Evolutionary conservation across 208 protist species (phyloP).

Genomic region (Crithidia acanthocephali): DNA sequence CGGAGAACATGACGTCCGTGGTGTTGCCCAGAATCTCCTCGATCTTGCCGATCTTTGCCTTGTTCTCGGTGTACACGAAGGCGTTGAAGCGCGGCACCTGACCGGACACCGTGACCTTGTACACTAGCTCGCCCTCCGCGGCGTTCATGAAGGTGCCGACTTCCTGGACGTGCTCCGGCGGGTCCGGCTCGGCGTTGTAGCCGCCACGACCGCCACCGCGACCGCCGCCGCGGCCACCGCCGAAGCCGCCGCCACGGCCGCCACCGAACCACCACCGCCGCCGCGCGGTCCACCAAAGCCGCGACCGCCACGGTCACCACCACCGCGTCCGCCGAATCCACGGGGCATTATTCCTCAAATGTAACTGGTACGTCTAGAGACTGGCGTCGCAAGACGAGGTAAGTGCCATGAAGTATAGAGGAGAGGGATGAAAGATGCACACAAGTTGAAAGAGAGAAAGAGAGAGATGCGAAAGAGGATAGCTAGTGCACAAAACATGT

Average conservation of each 20-base stretch:
- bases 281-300: constrained; percentile 53
- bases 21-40: constrained; percentile 92
- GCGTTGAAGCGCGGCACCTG: constrained; percentile 91
- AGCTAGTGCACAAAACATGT: no score
- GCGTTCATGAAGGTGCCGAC: constrained; percentile 89
- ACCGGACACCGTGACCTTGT: constrained; percentile 65
- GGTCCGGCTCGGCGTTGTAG: constrained; percentile 73
- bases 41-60: constrained; percentile 94
- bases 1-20: constrained; percentile 91
- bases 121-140: constrained; percentile 89
- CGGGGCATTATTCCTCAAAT: constrained; percentile 26
- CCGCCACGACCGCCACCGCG: constrained; percentile 74
- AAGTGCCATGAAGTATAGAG: no score
- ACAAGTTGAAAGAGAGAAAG: no score
- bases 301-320: constrained; percentile 30
- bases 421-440: no score
- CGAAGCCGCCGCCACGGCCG: constrained; percentile 40
- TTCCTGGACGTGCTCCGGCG: constrained; percentile 82
- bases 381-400: background rate
- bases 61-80: constrained; percentile 93
- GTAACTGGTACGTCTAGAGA: constrained; percentile 2
- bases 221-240: constrained; percentile 45
- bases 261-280: constrained; percentile 45
- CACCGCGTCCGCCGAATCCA: constrained; percentile 38
- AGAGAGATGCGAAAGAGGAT: background rate